Evolutionary conservation across 2,329 filamentous ascomycete genomes (phyloP).

Genomic region (Drechslerella coelobrocha): DNA sequence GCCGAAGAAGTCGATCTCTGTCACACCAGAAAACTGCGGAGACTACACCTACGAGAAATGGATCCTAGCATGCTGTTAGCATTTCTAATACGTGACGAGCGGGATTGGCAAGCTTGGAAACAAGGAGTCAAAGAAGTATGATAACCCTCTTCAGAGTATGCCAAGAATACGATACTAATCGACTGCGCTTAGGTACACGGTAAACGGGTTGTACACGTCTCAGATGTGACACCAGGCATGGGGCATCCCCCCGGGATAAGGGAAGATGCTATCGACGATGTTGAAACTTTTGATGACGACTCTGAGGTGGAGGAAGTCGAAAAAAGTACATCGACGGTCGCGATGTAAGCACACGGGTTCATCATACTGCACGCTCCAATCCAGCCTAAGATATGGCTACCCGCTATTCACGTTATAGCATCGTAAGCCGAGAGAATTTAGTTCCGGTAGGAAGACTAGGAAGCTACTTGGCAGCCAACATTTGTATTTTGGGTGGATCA

Average conservation of each 20-base stretch:
- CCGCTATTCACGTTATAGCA: no score
- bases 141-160: constrained; percentile 4
- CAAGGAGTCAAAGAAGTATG: constrained; percentile 66
- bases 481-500: constrained; percentile 27
- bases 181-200: constrained; percentile 68
- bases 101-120: constrained; percentile 86
- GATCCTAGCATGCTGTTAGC: constrained; percentile 98
- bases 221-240: constrained; percentile 70
- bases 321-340: constrained; percentile 8
- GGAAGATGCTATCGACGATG: constrained; percentile 81
- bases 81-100: constrained; percentile 81
- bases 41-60: constrained; percentile 87
- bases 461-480: background rate
- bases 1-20: constrained; percentile 79
- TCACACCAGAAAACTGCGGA: constrained; percentile 82
- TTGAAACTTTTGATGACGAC: constrained; percentile 84
- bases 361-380: constrained; percentile 6
- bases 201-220: constrained; percentile 84
- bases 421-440: background rate
- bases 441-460: background rate
- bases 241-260: constrained; percentile 65
- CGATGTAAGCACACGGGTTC: background rate
- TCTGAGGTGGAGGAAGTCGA: constrained; percentile 60
- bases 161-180: constrained; percentile 11
- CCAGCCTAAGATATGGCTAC: background rate